Evolutionary conservation across 2,329 filamentous ascomycete species (phyloP).

Genomic region (Aspergillus persii): DNA sequence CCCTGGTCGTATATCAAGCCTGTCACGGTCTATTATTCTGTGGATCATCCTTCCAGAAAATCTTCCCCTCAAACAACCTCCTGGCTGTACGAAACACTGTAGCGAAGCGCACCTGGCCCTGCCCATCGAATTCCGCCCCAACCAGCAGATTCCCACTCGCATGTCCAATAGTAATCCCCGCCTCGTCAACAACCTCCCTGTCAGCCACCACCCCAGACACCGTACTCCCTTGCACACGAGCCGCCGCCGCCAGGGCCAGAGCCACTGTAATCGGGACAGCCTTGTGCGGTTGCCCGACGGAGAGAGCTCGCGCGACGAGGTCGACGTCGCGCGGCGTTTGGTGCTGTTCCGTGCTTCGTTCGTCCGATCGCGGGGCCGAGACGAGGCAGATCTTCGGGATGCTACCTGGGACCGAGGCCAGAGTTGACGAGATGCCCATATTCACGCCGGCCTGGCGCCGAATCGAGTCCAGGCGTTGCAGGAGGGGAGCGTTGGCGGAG

Average conservation of each 20-base stretch:
- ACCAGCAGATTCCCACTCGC: constrained; percentile 48
- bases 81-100: constrained; percentile 51
- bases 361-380: constrained; percentile 26
- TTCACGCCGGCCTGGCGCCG: constrained; percentile 55
- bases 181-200: constrained; percentile 24
- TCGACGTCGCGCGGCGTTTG: constrained; percentile 29
- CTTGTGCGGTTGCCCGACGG: constrained; percentile 57
- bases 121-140: constrained; percentile 37
- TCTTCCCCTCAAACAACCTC: constrained; percentile 47
- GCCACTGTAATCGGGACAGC: constrained; percentile 58
- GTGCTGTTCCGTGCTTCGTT: no score
- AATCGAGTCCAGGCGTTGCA: constrained; percentile 54
- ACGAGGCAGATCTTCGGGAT: constrained; percentile 64
- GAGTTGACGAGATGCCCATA: constrained; percentile 59
- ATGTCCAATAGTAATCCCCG: constrained; percentile 45
- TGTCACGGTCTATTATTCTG: no score
- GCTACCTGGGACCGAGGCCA: constrained; percentile 49
- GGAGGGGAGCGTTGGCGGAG: constrained; percentile 45
- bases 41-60: constrained; percentile 38
- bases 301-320: constrained; percentile 50
- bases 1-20: no score
- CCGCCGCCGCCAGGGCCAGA: constrained; percentile 50
- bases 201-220: constrained; percentile 32
- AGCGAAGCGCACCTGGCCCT: constrained; percentile 36
- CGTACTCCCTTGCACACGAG: constrained; percentile 43